These are phyloP conservation scores for Apiospora aurea DNA, from an alignment of 2,329 filamentous ascomycete genomes.

Conservation along the genomic window DNA sequence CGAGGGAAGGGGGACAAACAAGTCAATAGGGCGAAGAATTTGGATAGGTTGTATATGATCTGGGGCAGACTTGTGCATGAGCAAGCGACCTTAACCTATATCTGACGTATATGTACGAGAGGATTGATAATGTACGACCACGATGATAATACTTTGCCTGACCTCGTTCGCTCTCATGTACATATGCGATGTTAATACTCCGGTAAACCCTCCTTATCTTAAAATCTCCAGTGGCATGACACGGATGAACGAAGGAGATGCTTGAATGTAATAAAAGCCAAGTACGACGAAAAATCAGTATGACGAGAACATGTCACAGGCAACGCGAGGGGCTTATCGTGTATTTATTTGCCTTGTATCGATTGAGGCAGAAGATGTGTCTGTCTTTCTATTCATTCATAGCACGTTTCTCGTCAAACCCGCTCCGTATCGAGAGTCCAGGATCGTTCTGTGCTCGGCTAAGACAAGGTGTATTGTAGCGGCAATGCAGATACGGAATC, in stretches of 20 bases:
- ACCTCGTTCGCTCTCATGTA: not conserved
- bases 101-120: not conserved
- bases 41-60: not conserved
- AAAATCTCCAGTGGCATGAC: not conserved
- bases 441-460: not conserved
- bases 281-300: too few relatives aligned
- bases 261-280: too few relatives aligned
- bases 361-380: not conserved
- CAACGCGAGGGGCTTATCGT: not conserved
- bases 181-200: not conserved
- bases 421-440: not conserved
- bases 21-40: not conserved
- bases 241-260: not conserved
- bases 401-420: constrained; percentile 19
- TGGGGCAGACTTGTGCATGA: not conserved
- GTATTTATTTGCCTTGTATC: constrained; percentile 12
- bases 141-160: not conserved
- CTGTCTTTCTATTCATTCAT: constrained; percentile 17
- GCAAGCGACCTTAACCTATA: not conserved
- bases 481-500: not conserved
- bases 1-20: not conserved
- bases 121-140: too few relatives aligned
- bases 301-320: not conserved
- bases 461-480: not conserved
- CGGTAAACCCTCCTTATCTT: too few relatives aligned